phyloP scores from a whole-genome alignment of 1,284 basidiomycete genomes.

The Grifola frondosa region DNA sequence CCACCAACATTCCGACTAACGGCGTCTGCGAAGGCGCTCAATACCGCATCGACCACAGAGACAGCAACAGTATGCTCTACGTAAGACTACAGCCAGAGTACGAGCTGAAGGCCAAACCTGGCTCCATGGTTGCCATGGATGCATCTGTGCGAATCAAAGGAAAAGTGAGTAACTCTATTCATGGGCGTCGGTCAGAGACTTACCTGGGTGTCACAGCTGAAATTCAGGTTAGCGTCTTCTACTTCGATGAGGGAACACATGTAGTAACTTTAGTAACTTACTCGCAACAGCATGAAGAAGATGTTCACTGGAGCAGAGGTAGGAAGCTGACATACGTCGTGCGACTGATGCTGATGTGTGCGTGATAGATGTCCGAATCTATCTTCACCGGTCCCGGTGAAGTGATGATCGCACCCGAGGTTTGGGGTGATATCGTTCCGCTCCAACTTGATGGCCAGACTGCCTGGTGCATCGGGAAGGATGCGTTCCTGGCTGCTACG shows the following conservation, averaged over 20 bases:
- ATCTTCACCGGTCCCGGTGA: conserved; percentile 33
- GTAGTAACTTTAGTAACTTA: background rate
- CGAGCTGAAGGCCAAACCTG: conserved; percentile 32
- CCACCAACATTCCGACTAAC: conserved; percentile 18
- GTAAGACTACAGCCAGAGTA: conserved; percentile 29
- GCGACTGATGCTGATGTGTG: background rate
- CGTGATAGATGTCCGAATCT: conserved; percentile 26
- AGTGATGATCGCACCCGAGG: conserved; percentile 33
- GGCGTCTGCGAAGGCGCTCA: conserved; percentile 29
- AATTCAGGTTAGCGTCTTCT: conserved; percentile 20
- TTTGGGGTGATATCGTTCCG: conserved; percentile 35
- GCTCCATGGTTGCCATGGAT: conserved; percentile 37
- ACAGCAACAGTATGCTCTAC: conserved; percentile 34
- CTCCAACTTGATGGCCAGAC: conserved; percentile 29
- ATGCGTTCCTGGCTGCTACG: conserved; percentile 33
- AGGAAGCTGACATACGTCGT: too few relatives aligned
- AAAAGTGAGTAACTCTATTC: conserved; percentile 17
- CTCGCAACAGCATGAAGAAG: conserved; percentile 25
- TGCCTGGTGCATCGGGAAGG: conserved; percentile 31
- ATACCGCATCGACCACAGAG: conserved; percentile 32
- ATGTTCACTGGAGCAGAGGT: conserved; percentile 30
- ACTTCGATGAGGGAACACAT: background rate
- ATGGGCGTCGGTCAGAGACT: background rate
- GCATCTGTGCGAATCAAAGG: conserved; percentile 32
- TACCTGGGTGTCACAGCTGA: conserved; percentile 12